Evolutionary conservation across 768 basidiomycete genomes (phyloP).

Genomic region (Tricholoma sp.): DNA sequence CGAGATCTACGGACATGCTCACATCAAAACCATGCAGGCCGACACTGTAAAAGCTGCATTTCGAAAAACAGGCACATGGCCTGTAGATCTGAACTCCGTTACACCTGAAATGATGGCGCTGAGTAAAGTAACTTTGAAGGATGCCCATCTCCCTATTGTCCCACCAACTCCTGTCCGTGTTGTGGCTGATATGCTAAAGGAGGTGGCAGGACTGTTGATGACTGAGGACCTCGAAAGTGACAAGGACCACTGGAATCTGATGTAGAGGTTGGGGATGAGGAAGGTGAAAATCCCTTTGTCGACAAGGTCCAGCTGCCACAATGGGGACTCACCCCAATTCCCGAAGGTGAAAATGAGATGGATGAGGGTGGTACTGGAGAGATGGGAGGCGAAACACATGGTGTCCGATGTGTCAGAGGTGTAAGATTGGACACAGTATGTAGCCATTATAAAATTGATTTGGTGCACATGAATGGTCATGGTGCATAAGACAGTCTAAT

Average conservation of each 20-base stretch:
- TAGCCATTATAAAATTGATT: background rate
- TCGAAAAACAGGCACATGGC: slow-evolving; percentile 15
- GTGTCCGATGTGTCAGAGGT: background rate
- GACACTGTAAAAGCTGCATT: slow-evolving; percentile 18
- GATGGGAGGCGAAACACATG: background rate
- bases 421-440: background rate
- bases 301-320: background rate
- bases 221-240: background rate
- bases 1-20: slow-evolving; percentile 13
- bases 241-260: background rate
- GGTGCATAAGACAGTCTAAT: background rate
- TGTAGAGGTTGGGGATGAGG: background rate
- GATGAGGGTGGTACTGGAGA: background rate
- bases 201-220: background rate
- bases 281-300: background rate
- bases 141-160: slow-evolving; percentile 9
- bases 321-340: background rate
- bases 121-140: slow-evolving; percentile 14
- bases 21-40: slow-evolving; percentile 5
- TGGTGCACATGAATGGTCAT: background rate
- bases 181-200: background rate
- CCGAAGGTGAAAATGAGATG: background rate
- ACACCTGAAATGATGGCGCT: slow-evolving; percentile 14
- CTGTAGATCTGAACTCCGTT: slow-evolving; percentile 12
- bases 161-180: slow-evolving; percentile 6